Evolutionary conservation across 441 rosid species (phyloP), one percentile per base, ranked within the genome.

Genomic region (Populus hybrid): DNA sequence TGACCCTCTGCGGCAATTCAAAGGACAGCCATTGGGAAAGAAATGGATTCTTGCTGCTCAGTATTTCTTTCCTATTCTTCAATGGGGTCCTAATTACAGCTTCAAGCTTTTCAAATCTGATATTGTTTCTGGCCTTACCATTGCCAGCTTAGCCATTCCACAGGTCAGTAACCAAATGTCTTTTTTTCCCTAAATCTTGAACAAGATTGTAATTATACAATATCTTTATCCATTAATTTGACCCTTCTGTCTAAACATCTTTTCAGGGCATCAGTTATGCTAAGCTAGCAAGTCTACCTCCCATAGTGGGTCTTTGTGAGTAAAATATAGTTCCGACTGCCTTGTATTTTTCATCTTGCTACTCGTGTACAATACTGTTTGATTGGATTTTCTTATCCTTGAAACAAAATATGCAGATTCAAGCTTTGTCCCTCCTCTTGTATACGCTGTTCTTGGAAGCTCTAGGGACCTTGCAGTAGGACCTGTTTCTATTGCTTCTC

Each of bases 91-190:
- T 75, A 76, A 83, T 69, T 94, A 94, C 81, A 89, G 66, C 82
- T 74, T 94, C 86, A 75, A 69, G 3, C 91, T 90, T 75, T 87
- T 94, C 82, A 94, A 88, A 85, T 94, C 98, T 11, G 98, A 94
- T 81, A 67, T 94, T 73, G 83, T 94, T 77, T 79, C 98, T 6
- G 98, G 98, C 68, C 97, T 93, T 77, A 93, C 98, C 79, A 94
- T 94, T 85, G 98, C 98, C 50, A 94, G 98, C 86, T 84, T 94
- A 78, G 98, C 98, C 83, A 94, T 94, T 84, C 98, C 97, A 66
- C 98, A 94, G 96, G 98, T 90, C 18, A 28, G 42, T 7, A 8
- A 2, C 24, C 69, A 72, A 4, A 5, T 42, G n/a, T 67, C 36
- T 71, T 23, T 26, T 23, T 10, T 12, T 67, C 11, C 21, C 59